phyloP scores from a whole-genome alignment of 805 yeast genomes.

The Zygoascus biomembranicola region DNA sequence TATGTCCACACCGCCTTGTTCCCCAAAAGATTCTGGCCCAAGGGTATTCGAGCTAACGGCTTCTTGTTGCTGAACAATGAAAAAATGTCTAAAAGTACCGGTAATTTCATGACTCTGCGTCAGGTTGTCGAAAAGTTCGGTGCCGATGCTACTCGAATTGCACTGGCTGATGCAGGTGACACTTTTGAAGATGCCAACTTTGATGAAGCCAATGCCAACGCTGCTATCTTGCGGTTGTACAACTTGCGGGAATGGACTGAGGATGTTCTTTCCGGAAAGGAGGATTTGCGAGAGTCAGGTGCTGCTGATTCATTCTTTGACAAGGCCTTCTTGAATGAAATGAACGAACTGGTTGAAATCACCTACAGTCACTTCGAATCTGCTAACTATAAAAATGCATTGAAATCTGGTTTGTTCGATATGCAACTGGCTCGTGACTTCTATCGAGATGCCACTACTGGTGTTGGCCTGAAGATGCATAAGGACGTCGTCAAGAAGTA shows the following conservation, averaged over 20 bases:
- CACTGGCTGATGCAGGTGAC: constrained; percentile 98
- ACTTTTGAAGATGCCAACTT: constrained; percentile 95
- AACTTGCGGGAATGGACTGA: constrained; percentile 95
- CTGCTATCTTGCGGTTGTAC: constrained; percentile 88
- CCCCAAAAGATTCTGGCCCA: constrained; percentile 89
- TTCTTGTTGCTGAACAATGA: constrained; percentile 92
- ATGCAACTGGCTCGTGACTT: constrained; percentile 93
- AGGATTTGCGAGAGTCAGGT: constrained; percentile 44
- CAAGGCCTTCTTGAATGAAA: constrained; percentile 84
- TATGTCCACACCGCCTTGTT: constrained; percentile 89
- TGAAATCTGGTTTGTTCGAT: constrained; percentile 87
- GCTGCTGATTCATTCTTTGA: constrained; percentile 63
- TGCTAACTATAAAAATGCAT: constrained; percentile 80
- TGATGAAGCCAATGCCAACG: constrained; percentile 93
- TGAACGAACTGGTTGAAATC: constrained; percentile 71
- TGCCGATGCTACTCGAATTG: constrained; percentile 95
- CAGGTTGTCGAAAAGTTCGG: constrained; percentile 85
- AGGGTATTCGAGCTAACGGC: constrained; percentile 89
- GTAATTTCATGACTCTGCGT: constrained; percentile 87
- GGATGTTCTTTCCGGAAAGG: constrained; percentile 48
- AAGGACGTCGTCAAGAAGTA: constrained; percentile 70
- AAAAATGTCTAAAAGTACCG: constrained; percentile 97
- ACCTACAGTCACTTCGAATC: constrained; percentile 60
- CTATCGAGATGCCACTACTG: constrained; percentile 70
- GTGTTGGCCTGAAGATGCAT: constrained; percentile 54